phyloP scores from a whole-genome alignment of 768 basidiomycete species.

The Tricholomella constricta region DNA sequence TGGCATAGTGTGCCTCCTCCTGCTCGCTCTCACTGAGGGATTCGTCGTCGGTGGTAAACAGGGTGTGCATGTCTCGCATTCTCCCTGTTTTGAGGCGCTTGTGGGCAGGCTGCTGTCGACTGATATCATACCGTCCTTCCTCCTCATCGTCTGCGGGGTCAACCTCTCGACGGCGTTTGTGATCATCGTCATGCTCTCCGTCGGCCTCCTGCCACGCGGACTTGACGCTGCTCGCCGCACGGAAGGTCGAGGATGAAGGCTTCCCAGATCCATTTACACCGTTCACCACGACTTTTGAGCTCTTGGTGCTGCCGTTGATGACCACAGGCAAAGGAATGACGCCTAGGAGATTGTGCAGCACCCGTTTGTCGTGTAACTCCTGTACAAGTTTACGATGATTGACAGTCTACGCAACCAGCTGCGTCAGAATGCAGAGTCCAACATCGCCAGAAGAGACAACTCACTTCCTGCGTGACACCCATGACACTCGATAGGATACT shows the following conservation, averaged over 20 bases:
- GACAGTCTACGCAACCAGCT: conserved; percentile 52
- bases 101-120: conserved; percentile 42
- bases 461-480: conserved; percentile 82
- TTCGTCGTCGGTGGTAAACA: conserved; percentile 57
- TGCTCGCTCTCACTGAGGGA: conserved; percentile 17
- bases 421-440: not conserved
- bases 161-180: conserved; percentile 5
- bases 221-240: conserved; percentile 26
- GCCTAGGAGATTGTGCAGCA: conserved; percentile 61
- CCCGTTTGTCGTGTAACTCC: conserved; percentile 63
- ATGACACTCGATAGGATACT: conserved; percentile 81
- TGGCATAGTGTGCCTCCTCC: conserved; percentile 24
- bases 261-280: conserved; percentile 20
- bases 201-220: conserved; percentile 46
- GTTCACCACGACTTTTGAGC: conserved; percentile 17
- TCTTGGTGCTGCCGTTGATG: conserved; percentile 5
- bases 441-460: conserved; percentile 17
- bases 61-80: conserved; percentile 39
- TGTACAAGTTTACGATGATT: conserved; percentile 70
- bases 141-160: conserved; percentile 45
- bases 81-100: conserved; percentile 49
- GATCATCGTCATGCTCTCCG: conserved; percentile 27
- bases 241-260: conserved; percentile 11
- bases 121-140: conserved; percentile 59
- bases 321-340: conserved; percentile 31